Evolutionary conservation across 225 moss, liverwort and hornwort species (phyloP), one percentile per base, ranked within the genome.

Genomic region (Pseudisothecium myosuroides): DNA sequence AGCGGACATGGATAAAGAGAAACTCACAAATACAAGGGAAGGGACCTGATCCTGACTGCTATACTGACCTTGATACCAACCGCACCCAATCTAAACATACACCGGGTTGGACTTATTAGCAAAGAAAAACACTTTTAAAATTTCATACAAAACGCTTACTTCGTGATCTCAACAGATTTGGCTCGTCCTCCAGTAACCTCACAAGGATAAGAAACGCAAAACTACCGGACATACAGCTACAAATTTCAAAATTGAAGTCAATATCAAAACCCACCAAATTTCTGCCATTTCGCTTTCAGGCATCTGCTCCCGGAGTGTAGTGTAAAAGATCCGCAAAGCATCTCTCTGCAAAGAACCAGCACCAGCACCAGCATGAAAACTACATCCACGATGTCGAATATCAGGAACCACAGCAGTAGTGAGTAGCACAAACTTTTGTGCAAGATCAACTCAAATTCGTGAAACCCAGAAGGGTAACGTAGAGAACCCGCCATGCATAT

Each of bases 231-330:
- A 76, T 24, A 41, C 47, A 54, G 67, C 56, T 83, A 87, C 41
- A 52, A 54, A 76, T 50, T 45, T 63, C 18, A 63, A 69, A 61
- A 62, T 36, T 12, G 37, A 77, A 37, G 43, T 34, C 37, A 34
- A 32, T 43, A 72, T 55, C 65, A 76, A 29, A 67, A 83, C 88
- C 81, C 56, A 94, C 94, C 94, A 94, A 43, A 90, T 27, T 90
- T 94, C 94, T 45, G 94, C 94, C 92, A 94, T 94, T 49, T 94
- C 94, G 72, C 94, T 94, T 61, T 88, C 93, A 87, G 94, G 94
- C 85, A 92, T 69, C 83, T 94, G 94, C 50, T 94, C 94, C 60
- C 90, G 90, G 55, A 93, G 93, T 80, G 94, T 94, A 39, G 92
- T 65, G 87, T 94, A 94, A 90, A 94, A 94, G 83, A 93, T 90